phyloP scores from a whole-genome alignment of 208 protist genomes.

The Wallacemonas sp. region DNA sequence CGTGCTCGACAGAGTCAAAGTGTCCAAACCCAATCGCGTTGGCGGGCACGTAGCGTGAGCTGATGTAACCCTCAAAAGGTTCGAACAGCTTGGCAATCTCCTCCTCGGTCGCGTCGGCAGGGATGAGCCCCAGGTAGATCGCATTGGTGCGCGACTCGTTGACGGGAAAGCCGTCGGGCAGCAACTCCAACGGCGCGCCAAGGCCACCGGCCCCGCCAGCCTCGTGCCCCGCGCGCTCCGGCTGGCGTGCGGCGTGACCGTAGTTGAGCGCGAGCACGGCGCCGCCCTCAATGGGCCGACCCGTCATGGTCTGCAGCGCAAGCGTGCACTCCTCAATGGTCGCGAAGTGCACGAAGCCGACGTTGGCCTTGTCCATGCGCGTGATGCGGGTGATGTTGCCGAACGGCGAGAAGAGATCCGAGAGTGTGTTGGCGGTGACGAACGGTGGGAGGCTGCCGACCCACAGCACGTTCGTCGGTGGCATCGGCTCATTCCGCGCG shows the following conservation, averaged over 20 bases:
- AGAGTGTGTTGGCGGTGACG: constrained; percentile 67
- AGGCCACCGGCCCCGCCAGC: constrained; percentile 7
- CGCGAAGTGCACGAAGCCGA: constrained; percentile 88
- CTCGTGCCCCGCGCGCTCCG: constrained; percentile 6
- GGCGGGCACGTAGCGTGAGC: constrained; percentile 59
- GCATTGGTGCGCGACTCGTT: constrained; percentile 84
- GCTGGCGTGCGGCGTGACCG: constrained; percentile 51
- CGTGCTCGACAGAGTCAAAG: constrained; percentile 74
- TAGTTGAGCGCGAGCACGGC: constrained; percentile 85
- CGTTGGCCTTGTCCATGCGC: constrained; percentile 60
- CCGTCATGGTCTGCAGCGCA: constrained; percentile 77
- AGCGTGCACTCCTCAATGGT: constrained; percentile 81
- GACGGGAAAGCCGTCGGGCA: constrained; percentile 46
- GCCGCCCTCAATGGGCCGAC: constrained; percentile 64
- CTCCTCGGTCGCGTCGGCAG: constrained; percentile 53
- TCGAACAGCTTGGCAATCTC: constrained; percentile 74
- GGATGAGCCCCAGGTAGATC: constrained; percentile 82
- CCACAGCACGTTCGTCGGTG: constrained; percentile 85
- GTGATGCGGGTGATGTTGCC: constrained; percentile 68
- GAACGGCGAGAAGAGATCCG: constrained; percentile 80
- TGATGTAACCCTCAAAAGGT: constrained; percentile 87
- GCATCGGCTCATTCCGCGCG: constrained; percentile 50
- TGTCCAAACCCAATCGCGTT: constrained; percentile 85
- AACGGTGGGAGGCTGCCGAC: constrained; percentile 71
- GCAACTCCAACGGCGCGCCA: constrained; percentile 20